Conservation (phyloP, 2,329 filamentous ascomycete species). For the Paecilomyces fulvus region DNA sequence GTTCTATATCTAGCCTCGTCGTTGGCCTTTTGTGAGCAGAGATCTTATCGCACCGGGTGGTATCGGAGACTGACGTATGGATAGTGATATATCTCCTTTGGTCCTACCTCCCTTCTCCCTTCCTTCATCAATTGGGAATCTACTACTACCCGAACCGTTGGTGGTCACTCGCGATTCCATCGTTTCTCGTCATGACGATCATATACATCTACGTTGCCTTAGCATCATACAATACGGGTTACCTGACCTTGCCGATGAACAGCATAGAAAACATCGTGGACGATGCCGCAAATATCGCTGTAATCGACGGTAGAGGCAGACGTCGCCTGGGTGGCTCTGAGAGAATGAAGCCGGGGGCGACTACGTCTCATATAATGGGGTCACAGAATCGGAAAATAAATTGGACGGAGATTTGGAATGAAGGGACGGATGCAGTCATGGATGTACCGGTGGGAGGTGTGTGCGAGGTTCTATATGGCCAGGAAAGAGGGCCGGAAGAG, state of each 20-base stretch:
- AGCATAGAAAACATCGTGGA: slow-evolving; percentile 88
- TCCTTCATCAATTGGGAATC: slow-evolving; percentile 86
- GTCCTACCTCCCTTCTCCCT: slow-evolving; percentile 86
- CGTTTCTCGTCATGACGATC: slow-evolving; percentile 78
- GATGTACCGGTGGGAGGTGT: slow-evolving; percentile 92
- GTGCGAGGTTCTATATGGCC: slow-evolving; percentile 86
- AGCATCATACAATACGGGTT: slow-evolving; percentile 80
- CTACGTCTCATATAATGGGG: slow-evolving; percentile 34
- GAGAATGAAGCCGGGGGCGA: slow-evolving; percentile 33
- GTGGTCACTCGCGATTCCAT: slow-evolving; percentile 91
- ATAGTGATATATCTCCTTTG: slow-evolving; percentile 60
- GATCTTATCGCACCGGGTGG: slow-evolving; percentile 2
- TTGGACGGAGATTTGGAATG: slow-evolving; percentile 80
- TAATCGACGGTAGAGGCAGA: slow-evolving; percentile 63
- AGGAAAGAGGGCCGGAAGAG: slow-evolving; percentile 33
- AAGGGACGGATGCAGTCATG: slow-evolving; percentile 94
- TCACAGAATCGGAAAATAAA: slow-evolving; percentile 43
- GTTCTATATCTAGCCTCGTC: slow-evolving; percentile 88
- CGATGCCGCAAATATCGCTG: slow-evolving; percentile 75
- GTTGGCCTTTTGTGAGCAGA: slow-evolving; percentile 61
- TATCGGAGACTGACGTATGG: background rate
- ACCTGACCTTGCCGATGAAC: slow-evolving; percentile 70
- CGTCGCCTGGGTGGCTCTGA: slow-evolving; percentile 39
- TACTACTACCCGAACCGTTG: slow-evolving; percentile 96
- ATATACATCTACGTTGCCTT: slow-evolving; percentile 93